A percentile compares a stretch with the other conserved stretches of the same genome.
These are phyloP conservation scores for Amoebophrya sp. DNA, from an alignment of 169 alveolate genomes.

Conservation along the genomic window DNA sequence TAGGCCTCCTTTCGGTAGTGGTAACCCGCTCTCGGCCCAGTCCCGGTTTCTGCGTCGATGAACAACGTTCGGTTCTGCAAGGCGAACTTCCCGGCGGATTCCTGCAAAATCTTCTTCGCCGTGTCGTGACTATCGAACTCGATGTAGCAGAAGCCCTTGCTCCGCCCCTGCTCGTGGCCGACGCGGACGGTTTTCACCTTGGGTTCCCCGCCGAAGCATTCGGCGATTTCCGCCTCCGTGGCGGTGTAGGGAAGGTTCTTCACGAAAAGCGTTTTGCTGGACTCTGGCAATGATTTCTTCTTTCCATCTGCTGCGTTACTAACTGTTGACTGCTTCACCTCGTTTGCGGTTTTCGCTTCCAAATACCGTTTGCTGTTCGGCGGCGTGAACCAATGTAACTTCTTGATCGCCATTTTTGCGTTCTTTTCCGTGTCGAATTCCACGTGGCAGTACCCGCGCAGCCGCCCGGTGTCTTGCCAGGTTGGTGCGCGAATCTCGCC, in stretches of 20 bases:
- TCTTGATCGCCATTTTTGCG: neutral
- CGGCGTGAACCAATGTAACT: neutral
- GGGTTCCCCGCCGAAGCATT: neutral
- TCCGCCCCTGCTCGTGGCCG: neutral
- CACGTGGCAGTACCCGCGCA: neutral
- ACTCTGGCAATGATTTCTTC: neutral
- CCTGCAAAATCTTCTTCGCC: neutral
- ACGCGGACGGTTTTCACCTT: neutral
- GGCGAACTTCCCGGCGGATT: neutral
- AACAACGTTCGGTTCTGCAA: neutral
- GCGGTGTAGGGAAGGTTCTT: neutral
- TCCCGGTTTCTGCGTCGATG: neutral
- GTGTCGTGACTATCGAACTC: neutral
- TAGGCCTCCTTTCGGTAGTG: constrained; percentile 2
- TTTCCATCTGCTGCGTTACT: no score
- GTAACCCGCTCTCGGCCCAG: neutral
- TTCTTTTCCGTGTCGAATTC: neutral
- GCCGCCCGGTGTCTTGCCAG: neutral
- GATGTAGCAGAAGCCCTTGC: constrained; percentile 4
- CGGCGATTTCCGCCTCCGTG: constrained; percentile 7
- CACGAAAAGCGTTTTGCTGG: neutral
- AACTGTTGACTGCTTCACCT: no score
- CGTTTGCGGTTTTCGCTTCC: no score
- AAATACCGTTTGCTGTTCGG: no score
- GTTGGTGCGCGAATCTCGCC: neutral